A percentile compares a stretch with the other conserved stretches of the same genome.
These are phyloP conservation scores for Trichomonas vaginalis DNA, from an alignment of 208 protist genomes.

Conservation along the genomic window DNA sequence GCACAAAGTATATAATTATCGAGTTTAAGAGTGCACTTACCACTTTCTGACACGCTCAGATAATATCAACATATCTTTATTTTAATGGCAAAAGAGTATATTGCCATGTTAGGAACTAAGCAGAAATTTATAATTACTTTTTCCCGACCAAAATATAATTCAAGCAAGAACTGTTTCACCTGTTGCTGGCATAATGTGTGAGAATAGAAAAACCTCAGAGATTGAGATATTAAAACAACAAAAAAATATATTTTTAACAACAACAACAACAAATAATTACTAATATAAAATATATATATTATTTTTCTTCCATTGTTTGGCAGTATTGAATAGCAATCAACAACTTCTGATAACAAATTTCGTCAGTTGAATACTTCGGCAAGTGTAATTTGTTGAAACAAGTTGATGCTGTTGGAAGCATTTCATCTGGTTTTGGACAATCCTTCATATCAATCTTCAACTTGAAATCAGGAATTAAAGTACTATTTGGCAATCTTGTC, in stretches of 20 bases:
- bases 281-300: neutral
- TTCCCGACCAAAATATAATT: no score
- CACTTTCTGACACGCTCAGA: no score
- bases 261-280: neutral
- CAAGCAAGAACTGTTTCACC: no score
- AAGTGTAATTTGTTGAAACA: neutral
- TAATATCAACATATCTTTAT: no score
- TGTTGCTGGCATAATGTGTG: no score
- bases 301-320: conserved; percentile 11
- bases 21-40: no score
- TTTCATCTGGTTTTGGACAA: neutral
- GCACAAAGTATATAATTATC: no score
- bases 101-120: no score
- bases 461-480: neutral
- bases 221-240: no score
- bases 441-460: neutral
- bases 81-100: no score
- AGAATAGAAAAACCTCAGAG: no score
- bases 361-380: neutral
- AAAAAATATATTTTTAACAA: neutral
- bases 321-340: neutral
- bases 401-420: conserved; percentile 8
- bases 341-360: neutral
- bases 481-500: neutral
- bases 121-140: no score